These are phyloP conservation scores for Aspergillus quadrilineatus DNA, from an alignment of 2,329 filamentous ascomycete species.

Conservation along the genomic window DNA sequence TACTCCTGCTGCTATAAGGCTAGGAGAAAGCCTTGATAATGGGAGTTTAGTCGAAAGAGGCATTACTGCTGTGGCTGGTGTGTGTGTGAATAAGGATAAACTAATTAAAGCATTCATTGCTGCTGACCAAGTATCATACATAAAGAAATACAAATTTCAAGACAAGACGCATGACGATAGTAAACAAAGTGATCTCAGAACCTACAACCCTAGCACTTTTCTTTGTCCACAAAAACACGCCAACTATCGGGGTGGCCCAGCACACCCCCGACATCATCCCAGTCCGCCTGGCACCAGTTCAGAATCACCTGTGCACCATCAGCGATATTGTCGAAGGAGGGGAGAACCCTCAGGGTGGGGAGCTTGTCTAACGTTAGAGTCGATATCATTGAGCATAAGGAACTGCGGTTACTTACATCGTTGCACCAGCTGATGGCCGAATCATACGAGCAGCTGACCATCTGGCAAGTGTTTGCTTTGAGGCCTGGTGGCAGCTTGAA, in stretches of 20 bases:
- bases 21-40: too few relatives aligned
- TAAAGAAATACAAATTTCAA: neutral
- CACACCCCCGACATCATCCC: neutral
- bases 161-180: neutral
- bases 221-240: neutral
- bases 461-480: neutral
- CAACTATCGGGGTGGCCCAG: neutral
- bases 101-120: neutral
- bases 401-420: neutral
- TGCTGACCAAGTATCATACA: neutral
- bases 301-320: neutral
- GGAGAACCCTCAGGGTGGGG: neutral
- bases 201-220: neutral
- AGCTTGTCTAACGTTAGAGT: neutral
- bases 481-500: neutral
- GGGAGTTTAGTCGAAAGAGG: too few relatives aligned
- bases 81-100: neutral
- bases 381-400: neutral
- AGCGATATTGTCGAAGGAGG: neutral
- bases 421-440: slow-evolving; percentile 1
- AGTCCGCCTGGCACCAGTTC: neutral
- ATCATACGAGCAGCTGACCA: neutral
- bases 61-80: too few relatives aligned
- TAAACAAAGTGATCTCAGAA: neutral
- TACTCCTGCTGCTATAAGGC: too few relatives aligned